Base-by-base conservation (phyloP, 495 filamentous ascomycete genomes). In the Viridothelium virens region DNA sequence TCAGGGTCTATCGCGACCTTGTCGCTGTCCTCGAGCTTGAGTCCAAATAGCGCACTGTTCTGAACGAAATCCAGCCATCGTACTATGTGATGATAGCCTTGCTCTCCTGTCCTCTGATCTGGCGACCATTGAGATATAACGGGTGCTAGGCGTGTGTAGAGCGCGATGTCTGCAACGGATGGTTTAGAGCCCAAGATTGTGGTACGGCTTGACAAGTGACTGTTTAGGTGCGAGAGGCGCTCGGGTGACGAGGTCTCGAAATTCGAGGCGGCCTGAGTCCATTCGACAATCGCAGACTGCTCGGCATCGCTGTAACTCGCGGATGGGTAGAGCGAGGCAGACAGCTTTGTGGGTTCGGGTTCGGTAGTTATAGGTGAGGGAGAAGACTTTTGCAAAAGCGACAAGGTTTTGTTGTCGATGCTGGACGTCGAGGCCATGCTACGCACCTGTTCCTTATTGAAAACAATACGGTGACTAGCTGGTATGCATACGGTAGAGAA, bases 41-140 rank as follows among this genome's bases (percentile, higher is more conserved):
- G 81, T 6, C 84, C 84, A 71, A 96, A 95, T 59, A 92, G 66
- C 0, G 85, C 82, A 61, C 89, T 85, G 78, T 95, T 96, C 80
- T 98, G 94, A 66, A 98, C 89, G 74, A 96, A 96, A 76, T 97
- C 94, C 69, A 96, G 77, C 72, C 88, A 89, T 41, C 94, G 91
- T 41, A 98, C 91, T 70, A 97, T 89, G 76, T 97, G 86, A 71
- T 94, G 91, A 74, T 86, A 89, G 64, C 94, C 94, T 59, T 91
- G 81, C 80, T 96, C 85, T 41, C 94, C 94, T 5, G 94, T 96
- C 70, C 89, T 86, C 82, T 96, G 84, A 81, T 97, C 91, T 48
- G 89, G 78, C 6, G 83, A 82, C 93, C 92, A 97, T 66, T 82
- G 82, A 72, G 86, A 84, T 65, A 97, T 90, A 3, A 87, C 70